Conservation (phyloP, 768 basidiomycete species). For the Naganishia kalamii region DNA sequence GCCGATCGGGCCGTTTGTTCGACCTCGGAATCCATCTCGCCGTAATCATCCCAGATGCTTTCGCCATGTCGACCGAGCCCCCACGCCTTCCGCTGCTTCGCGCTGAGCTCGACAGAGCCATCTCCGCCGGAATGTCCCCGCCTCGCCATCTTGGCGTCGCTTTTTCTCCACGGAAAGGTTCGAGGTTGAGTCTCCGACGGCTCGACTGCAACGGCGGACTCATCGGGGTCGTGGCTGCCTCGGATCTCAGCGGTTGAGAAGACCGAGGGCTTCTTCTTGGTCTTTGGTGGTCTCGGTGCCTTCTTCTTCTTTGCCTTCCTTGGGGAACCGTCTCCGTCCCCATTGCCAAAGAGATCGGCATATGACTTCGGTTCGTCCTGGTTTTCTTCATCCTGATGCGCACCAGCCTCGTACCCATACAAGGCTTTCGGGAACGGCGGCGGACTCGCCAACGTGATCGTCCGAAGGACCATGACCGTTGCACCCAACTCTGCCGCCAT, state of each 20-base stretch:
- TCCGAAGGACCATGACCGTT: constrained; percentile 81
- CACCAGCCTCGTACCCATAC: not conserved
- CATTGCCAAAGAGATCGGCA: not conserved
- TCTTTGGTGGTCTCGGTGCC: not conserved
- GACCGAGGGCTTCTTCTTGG: not conserved
- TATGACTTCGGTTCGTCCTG: not conserved
- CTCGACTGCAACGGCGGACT: not conserved
- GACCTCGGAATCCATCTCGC: not conserved
- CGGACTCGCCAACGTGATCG: constrained; percentile 51
- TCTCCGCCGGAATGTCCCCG: constrained; percentile 1
- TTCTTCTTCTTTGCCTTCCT: not conserved
- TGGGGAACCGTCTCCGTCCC: not conserved
- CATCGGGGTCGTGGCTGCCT: not conserved
- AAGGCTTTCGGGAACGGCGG: constrained; percentile 6
- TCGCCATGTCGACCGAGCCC: not conserved
- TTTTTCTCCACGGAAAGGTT: not conserved
- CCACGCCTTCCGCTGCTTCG: constrained; percentile 11
- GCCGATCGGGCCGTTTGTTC: not conserved
- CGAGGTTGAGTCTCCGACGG: not conserved
- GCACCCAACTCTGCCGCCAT: constrained; percentile 95
- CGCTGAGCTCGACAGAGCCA: not conserved
- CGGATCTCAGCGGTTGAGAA: not conserved
- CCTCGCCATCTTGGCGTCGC: constrained; percentile 16
- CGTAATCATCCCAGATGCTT: constrained; percentile 10
- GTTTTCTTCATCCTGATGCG: not conserved